A percentile compares a stretch with the other conserved stretches of the same genome.
These are phyloP conservation scores for Mucuna pruriens DNA, from an alignment of 306 rosid genomes.

Conservation along the genomic window DNA sequence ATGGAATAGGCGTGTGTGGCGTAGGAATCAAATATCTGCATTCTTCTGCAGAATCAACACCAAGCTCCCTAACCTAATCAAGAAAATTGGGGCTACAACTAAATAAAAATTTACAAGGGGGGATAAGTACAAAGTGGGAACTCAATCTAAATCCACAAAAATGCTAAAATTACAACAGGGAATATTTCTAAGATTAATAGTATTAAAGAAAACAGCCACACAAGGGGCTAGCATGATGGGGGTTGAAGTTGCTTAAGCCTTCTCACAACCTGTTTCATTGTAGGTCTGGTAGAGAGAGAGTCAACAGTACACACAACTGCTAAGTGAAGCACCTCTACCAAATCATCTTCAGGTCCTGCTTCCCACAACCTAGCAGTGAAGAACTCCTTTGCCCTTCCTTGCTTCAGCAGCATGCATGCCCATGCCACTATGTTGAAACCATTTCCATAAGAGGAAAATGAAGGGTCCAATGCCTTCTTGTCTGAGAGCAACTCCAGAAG, in stretches of 20 bases:
- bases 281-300: slow-evolving; percentile 86
- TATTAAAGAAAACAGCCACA: slow-evolving; percentile 48
- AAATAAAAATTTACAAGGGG: slow-evolving; percentile 75
- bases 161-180: slow-evolving; percentile 53
- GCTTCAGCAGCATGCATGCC: slow-evolving; percentile 86
- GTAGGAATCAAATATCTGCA: slow-evolving; percentile 64
- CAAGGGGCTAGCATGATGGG: slow-evolving; percentile 67
- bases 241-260: slow-evolving; percentile 96
- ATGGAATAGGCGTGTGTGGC: slow-evolving; percentile 49
- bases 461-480: slow-evolving; percentile 93
- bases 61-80: slow-evolving; percentile 50
- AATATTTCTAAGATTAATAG: slow-evolving; percentile 56
- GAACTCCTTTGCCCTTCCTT: slow-evolving; percentile 88
- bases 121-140: slow-evolving; percentile 54
- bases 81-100: slow-evolving; percentile 64
- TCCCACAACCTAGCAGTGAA: slow-evolving; percentile 89
- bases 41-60: slow-evolving; percentile 76
- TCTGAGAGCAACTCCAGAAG: slow-evolving; percentile 92
- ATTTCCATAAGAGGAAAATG: slow-evolving; percentile 82
- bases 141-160: slow-evolving; percentile 55
- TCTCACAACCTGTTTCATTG: slow-evolving; percentile 89
- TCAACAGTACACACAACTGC: slow-evolving; percentile 93
- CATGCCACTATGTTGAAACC: slow-evolving; percentile 95
- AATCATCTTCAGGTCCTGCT: slow-evolving; percentile 78
- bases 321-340: slow-evolving; percentile 84